Percentiles rank a stretch among this genome's conserved stretches.
phyloP scores from a whole-genome alignment of 2,329 filamentous ascomycete genomes.

The Pseudovirgaria hyperparasitica region DNA sequence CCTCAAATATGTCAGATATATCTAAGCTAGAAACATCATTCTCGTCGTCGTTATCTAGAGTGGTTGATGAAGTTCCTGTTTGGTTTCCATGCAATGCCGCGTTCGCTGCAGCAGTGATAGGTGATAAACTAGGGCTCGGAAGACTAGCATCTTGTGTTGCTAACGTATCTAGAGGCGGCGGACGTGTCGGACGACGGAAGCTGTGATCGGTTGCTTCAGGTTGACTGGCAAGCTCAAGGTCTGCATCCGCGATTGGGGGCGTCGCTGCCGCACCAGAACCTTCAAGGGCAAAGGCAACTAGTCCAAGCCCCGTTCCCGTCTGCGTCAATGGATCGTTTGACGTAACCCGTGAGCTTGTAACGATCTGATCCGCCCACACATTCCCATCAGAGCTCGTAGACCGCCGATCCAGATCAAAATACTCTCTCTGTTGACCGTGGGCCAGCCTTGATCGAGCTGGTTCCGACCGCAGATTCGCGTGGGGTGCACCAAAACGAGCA shows the following conservation, averaged over 20 bases:
- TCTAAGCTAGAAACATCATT: constrained; percentile 25
- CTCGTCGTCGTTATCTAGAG: constrained; percentile 16
- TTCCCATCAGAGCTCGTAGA: too few species aligned
- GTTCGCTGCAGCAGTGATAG: constrained; percentile 67
- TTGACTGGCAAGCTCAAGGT: constrained; percentile 47
- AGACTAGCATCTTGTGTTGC: constrained; percentile 79
- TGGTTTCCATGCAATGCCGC: constrained; percentile 25
- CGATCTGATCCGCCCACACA: too few species aligned
- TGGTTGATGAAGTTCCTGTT: constrained; percentile 12
- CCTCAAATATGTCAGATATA: constrained; percentile 15
- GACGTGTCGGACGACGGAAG: constrained; percentile 15
- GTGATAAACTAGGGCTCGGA: constrained; percentile 87
- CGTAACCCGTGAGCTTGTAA: too few species aligned
- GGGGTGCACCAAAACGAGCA: constrained; percentile 12
- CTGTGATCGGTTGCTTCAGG: constrained; percentile 15
- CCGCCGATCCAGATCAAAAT: too few species aligned
- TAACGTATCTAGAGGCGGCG: constrained; percentile 51
- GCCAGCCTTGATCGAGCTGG: too few species aligned
- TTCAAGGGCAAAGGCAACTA: constrained; percentile 16
- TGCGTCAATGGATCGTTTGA: too few species aligned
- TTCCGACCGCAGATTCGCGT: too few species aligned
- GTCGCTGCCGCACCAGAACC: constrained; percentile 51
- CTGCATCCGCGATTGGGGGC: constrained; percentile 62
- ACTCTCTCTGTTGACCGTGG: too few species aligned
- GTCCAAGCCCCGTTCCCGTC: too few species aligned